phyloP scores from a whole-genome alignment of 2,329 filamentous ascomycete species.

The Alternaria postmessia region DNA sequence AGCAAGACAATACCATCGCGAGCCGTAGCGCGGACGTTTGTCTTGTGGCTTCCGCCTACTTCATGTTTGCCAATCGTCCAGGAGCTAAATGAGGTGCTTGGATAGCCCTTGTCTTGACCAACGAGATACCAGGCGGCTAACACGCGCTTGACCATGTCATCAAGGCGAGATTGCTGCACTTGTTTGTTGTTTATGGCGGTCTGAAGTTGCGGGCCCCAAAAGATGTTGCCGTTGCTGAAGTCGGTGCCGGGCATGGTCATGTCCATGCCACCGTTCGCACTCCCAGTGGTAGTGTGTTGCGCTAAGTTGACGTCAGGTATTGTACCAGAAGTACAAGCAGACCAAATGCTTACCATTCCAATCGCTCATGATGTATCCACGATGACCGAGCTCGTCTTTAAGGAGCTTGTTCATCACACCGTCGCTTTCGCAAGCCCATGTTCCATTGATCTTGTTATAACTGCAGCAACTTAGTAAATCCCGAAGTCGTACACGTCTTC shows the following conservation, averaged over 20 bases:
- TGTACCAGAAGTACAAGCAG: neutral
- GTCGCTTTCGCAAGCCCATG: constrained; percentile 61
- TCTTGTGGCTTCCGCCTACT: constrained; percentile 52
- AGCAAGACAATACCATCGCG: constrained; percentile 59
- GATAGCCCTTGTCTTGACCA: constrained; percentile 57
- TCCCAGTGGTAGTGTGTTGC: constrained; percentile 55
- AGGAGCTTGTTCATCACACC: constrained; percentile 59
- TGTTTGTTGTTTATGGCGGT: constrained; percentile 61
- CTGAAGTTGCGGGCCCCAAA: constrained; percentile 65
- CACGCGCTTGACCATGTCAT: constrained; percentile 56
- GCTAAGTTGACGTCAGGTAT: constrained; percentile 34
- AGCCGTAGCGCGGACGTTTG: constrained; percentile 53
- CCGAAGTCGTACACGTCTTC: neutral
- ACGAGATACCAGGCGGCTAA: constrained; percentile 60
- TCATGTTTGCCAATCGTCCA: constrained; percentile 53
- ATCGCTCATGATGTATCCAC: constrained; percentile 57
- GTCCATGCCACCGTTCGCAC: constrained; percentile 58
- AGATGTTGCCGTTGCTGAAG: constrained; percentile 53
- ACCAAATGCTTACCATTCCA: constrained; percentile 44
- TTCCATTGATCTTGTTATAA: constrained; percentile 57
- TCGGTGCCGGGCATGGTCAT: constrained; percentile 65
- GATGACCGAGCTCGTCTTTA: constrained; percentile 62
- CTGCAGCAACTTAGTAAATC: constrained; percentile 13
- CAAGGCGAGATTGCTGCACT: constrained; percentile 49
- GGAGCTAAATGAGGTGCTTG: constrained; percentile 56